phyloP scores from a whole-genome alignment of 129 eudicot genomes.

The Chrysanthemum makinoi region DNA sequence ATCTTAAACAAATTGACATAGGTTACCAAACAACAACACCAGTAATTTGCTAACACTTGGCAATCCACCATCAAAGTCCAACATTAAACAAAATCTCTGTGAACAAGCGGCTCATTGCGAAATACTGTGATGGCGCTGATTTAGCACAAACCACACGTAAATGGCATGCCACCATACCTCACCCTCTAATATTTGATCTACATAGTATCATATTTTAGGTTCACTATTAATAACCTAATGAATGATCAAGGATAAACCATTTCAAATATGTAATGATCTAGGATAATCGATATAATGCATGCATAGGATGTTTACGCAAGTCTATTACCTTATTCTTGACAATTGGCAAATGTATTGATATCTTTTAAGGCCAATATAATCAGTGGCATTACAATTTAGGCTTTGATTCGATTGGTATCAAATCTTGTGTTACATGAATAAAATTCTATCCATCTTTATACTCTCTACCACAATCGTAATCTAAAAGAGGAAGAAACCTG shows the following conservation, averaged over 20 bases:
- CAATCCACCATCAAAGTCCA: too few species aligned
- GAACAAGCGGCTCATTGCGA: too few species aligned
- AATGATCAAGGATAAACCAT: not conserved
- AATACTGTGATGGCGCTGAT: too few species aligned
- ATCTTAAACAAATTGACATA: too few species aligned
- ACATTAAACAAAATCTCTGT: too few species aligned
- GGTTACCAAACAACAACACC: too few species aligned
- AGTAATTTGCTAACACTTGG: too few species aligned
- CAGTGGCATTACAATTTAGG: conserved; percentile 17
- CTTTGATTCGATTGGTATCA: not conserved
- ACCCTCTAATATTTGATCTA: too few species aligned
- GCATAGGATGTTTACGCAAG: not conserved
- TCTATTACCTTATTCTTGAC: not conserved
- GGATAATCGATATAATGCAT: not conserved
- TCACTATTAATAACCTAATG: too few species aligned
- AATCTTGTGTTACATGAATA: conserved; percentile 4
- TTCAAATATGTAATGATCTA: not conserved
- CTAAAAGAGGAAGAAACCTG: conserved; percentile 42
- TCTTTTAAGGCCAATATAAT: conserved; percentile 8
- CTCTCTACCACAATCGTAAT: conserved; percentile 13
- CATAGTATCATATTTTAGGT: too few species aligned
- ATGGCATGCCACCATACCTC: too few species aligned
- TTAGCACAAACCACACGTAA: too few species aligned
- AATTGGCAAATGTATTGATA: conserved; percentile 12
- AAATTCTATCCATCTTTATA: conserved; percentile 4